A percentile compares a stretch with the other conserved stretches of the same genome.
These are phyloP conservation scores for Monosporascus sp. DNA, from an alignment of 2,329 filamentous ascomycete species.

Conservation along the genomic window DNA sequence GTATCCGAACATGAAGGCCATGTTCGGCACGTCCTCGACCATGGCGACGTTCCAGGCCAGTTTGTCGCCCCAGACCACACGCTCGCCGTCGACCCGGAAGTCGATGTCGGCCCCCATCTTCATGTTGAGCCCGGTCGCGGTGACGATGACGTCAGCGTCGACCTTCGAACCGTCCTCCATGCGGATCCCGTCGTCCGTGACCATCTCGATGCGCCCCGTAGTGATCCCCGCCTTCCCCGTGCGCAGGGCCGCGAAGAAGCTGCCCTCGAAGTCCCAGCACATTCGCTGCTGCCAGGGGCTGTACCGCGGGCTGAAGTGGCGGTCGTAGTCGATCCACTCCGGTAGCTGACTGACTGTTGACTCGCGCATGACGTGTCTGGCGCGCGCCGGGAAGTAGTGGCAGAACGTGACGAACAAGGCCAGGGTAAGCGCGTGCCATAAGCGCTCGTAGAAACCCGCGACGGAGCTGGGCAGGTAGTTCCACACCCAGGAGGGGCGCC, in stretches of 20 bases:
- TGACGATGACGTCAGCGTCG: constrained; percentile 62
- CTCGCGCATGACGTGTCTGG: constrained; percentile 41
- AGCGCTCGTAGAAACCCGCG: background rate
- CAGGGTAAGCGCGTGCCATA: background rate
- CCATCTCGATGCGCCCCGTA: constrained; percentile 47
- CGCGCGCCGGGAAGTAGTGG: constrained; percentile 41
- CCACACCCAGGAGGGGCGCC: constrained; percentile 30
- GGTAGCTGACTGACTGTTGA: constrained; percentile 48
- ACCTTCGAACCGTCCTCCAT: constrained; percentile 45
- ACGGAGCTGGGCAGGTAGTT: constrained; percentile 31
- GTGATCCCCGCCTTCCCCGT: constrained; percentile 40
- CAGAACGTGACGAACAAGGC: constrained; percentile 39
- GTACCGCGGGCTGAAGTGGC: constrained; percentile 61
- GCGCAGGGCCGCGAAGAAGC: constrained; percentile 49
- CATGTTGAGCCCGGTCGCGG: constrained; percentile 62
- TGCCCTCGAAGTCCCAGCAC: constrained; percentile 57
- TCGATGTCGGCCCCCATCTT: constrained; percentile 49
- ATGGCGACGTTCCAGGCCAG: constrained; percentile 61
- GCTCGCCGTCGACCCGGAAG: constrained; percentile 48
- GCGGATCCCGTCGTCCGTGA: constrained; percentile 42
- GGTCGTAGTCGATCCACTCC: constrained; percentile 44
- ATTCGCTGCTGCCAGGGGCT: constrained; percentile 70
- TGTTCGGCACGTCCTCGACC: constrained; percentile 63
- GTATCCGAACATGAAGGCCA: constrained; percentile 58
- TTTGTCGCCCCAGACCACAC: constrained; percentile 41